A percentile compares a stretch with the other conserved stretches of the same genome.
These are phyloP conservation scores for Cryptococcus wingfieldii DNA, from an alignment of 1,284 basidiomycete species.

Conservation along the genomic window DNA sequence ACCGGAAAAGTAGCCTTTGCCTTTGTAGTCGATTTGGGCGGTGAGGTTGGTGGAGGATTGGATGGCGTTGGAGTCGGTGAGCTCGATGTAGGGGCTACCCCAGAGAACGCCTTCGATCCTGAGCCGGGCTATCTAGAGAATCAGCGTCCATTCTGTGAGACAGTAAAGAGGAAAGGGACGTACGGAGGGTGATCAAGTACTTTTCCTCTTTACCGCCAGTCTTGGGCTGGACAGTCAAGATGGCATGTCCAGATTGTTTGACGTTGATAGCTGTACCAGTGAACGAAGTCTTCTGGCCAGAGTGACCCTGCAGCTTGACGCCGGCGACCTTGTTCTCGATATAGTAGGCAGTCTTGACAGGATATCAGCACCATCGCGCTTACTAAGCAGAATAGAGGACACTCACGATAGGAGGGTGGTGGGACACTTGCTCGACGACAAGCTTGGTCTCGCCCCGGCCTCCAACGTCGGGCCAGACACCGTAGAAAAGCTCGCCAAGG, in stretches of 20 bases:
- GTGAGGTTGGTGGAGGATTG: conserved; percentile 70
- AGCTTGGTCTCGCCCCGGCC: conserved; percentile 80
- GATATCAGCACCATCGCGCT: not conserved
- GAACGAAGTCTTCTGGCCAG: conserved; percentile 86
- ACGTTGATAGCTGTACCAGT: conserved; percentile 68
- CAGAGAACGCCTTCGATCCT: conserved; percentile 57
- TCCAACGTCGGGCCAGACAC: conserved; percentile 75
- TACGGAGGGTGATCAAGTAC: conserved; percentile 84
- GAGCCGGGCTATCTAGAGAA: conserved; percentile 54
- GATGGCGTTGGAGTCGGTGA: conserved; percentile 79
- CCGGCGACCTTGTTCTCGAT: conserved; percentile 81
- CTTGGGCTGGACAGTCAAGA: conserved; percentile 64
- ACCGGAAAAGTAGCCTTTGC: conserved; percentile 90
- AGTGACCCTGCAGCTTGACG: conserved; percentile 78
- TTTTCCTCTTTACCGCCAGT: conserved; percentile 61
- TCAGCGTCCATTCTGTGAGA: conserved; percentile 15
- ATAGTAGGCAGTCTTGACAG: conserved; percentile 53
- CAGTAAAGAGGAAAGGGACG: conserved; percentile 13
- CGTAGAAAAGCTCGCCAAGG: conserved; percentile 93
- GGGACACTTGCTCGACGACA: conserved; percentile 94
- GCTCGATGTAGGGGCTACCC: conserved; percentile 64
- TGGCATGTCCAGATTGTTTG: conserved; percentile 86
- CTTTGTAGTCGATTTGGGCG: conserved; percentile 82
- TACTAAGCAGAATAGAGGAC: not conserved
- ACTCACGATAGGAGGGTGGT: conserved; percentile 74